Conservation (phyloP, 2,329 filamentous ascomycete genomes). For the Sclerotinia subarctica region DNA sequence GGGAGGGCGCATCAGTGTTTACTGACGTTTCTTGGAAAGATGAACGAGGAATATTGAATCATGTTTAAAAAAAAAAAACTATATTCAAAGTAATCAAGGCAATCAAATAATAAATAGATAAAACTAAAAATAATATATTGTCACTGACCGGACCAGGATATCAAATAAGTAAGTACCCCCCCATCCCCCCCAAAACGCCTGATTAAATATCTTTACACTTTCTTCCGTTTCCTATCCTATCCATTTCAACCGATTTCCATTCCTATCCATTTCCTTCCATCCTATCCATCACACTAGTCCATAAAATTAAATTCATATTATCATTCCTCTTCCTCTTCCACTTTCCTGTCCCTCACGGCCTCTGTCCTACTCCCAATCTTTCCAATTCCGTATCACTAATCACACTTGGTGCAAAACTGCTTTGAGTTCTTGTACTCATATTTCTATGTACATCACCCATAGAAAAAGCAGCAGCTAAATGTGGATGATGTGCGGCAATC, state of each 20-base stretch:
- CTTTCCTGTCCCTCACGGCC: background rate
- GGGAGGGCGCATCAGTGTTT: too few species aligned
- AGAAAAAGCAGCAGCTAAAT: background rate
- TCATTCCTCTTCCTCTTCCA: background rate
- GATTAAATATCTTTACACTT: conserved; percentile 41
- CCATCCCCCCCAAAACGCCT: too few species aligned
- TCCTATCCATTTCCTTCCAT: conserved; percentile 33
- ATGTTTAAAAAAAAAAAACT: too few species aligned
- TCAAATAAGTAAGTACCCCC: conserved; percentile 41
- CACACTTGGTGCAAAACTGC: conserved; percentile 27
- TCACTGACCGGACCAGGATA: conserved; percentile 27
- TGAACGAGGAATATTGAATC: too few species aligned
- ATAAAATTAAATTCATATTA: background rate
- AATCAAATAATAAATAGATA: background rate
- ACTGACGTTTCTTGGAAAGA: too few species aligned
- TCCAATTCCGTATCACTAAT: conserved; percentile 32
- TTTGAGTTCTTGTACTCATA: conserved; percentile 28
- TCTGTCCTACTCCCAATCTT: conserved; percentile 28
- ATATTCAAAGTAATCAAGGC: too few species aligned
- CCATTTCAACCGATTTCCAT: conserved; percentile 17
- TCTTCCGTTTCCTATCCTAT: conserved; percentile 34
- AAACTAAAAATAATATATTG: background rate
- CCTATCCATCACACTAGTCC: background rate
- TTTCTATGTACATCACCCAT: conserved; percentile 20
- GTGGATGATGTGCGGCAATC: conserved; percentile 4